These are phyloP conservation scores for Caryopteris hybrid DNA, from an alignment of 305 asterid genomes.

Conservation along the genomic window DNA sequence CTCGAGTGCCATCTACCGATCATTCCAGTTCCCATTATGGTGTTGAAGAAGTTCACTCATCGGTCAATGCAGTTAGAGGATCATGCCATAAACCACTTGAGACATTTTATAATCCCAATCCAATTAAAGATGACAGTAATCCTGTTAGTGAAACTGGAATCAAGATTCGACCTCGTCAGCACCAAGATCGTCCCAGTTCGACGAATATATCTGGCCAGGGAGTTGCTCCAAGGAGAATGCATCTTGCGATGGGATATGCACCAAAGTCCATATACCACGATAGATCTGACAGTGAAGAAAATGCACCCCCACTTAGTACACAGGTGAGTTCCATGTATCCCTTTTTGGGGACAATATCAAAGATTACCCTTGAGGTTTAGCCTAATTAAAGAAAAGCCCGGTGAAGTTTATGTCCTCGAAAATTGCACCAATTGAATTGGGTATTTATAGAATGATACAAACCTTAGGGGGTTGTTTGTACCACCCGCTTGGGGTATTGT, in stretches of 20 bases:
- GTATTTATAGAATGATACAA: background rate
- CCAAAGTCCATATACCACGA: background rate
- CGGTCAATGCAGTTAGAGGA: slow-evolving; percentile 10
- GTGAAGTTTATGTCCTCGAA: background rate
- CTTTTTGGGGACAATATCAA: background rate
- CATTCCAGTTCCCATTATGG: slow-evolving; percentile 19
- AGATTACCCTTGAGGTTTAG: background rate
- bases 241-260: slow-evolving; percentile 14
- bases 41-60: slow-evolving; percentile 30
- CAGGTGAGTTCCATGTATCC: slow-evolving; percentile 26
- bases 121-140: slow-evolving; percentile 20
- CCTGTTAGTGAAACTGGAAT: slow-evolving; percentile 38
- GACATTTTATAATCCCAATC: slow-evolving; percentile 15
- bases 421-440: background rate
- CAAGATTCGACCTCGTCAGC: slow-evolving; percentile 38
- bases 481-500: too few relatives aligned
- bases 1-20: slow-evolving; percentile 11
- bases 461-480: background rate
- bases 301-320: slow-evolving; percentile 11
- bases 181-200: slow-evolving; percentile 20
- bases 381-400: background rate
- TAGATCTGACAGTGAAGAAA: slow-evolving; percentile 14
- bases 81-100: slow-evolving; percentile 18
- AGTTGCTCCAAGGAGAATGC: slow-evolving; percentile 53
- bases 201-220: slow-evolving; percentile 35